These are phyloP conservation scores for Pisolithus orientalis DNA, from an alignment of 768 basidiomycete genomes.

Conservation along the genomic window DNA sequence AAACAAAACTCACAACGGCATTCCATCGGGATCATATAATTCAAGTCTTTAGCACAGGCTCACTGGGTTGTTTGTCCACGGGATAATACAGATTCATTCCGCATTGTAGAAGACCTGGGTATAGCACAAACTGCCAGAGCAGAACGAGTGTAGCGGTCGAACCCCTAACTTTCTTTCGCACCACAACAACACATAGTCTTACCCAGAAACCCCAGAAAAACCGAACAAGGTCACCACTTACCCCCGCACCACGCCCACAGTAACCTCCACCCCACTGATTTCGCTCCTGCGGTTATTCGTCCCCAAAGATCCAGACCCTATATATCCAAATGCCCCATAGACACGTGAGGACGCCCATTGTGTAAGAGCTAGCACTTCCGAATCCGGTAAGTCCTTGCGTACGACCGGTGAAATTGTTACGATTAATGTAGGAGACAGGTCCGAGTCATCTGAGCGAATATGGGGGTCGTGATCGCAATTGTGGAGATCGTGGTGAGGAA, in stretches of 20 bases:
- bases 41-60: no score
- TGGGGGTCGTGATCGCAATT: slow-evolving; percentile 5
- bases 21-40: no score
- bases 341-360: slow-evolving; percentile 71
- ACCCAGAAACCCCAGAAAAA: slow-evolving; percentile 8
- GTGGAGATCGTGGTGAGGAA: slow-evolving; percentile 10
- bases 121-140: no score
- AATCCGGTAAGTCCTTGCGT: slow-evolving; percentile 55
- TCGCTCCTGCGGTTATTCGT: slow-evolving; percentile 19
- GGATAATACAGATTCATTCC: no score
- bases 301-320: neutral
- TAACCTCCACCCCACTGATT: slow-evolving; percentile 52
- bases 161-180: neutral
- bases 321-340: slow-evolving; percentile 41
- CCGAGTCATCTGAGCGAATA: slow-evolving; percentile 12
- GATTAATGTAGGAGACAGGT: slow-evolving; percentile 44
- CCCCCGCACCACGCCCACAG: slow-evolving; percentile 66
- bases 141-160: no score
- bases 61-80: no score
- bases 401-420: slow-evolving; percentile 82
- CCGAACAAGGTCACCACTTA: slow-evolving; percentile 18
- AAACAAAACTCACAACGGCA: no score
- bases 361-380: slow-evolving; percentile 66
- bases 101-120: no score
- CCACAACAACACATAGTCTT: neutral